These are phyloP conservation scores for Geotrichum phurueaensis DNA, from an alignment of 1,139 yeast species.

Conservation along the genomic window DNA sequence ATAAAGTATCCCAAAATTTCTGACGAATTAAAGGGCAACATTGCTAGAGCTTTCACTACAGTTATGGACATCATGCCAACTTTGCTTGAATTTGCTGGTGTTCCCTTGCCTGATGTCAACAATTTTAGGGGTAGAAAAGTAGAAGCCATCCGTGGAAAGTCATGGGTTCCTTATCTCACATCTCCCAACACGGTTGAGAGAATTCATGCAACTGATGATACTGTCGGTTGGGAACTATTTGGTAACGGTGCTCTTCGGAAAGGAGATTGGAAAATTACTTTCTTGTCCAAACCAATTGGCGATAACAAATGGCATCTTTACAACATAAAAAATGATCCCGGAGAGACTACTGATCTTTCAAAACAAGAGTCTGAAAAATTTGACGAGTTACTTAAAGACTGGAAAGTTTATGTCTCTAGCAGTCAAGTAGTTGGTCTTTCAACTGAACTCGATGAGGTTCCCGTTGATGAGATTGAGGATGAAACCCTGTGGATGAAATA, in stretches of 20 bases:
- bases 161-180: slow-evolving; percentile 34
- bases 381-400: slow-evolving; percentile 41
- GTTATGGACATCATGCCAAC: slow-evolving; percentile 58
- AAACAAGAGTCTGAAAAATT: slow-evolving; percentile 35
- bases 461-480: slow-evolving; percentile 23
- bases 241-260: slow-evolving; percentile 52
- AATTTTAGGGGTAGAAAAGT: slow-evolving; percentile 40
- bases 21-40: slow-evolving; percentile 22
- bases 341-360: slow-evolving; percentile 45
- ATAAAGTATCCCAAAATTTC: slow-evolving; percentile 18
- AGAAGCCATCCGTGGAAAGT: slow-evolving; percentile 41
- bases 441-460: slow-evolving; percentile 17
- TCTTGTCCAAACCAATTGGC: slow-evolving; percentile 47
- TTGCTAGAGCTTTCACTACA: slow-evolving; percentile 43
- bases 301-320: slow-evolving; percentile 49
- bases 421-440: slow-evolving; percentile 46
- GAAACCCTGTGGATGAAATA: slow-evolving; percentile 24
- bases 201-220: slow-evolving; percentile 34
- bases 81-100: slow-evolving; percentile 44
- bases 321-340: slow-evolving; percentile 42
- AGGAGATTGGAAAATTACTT: slow-evolving; percentile 47
- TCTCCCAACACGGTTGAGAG: slow-evolving; percentile 8
- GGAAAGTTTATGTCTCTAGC: slow-evolving; percentile 51
- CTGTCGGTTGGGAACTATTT: slow-evolving; percentile 54
- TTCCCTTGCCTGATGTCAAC: slow-evolving; percentile 27